Percentiles rank a stretch among this genome's conserved stretches.
Evolutionary conservation across 331 rosid species (phyloP).

Genomic region (Acacia pycnantha): DNA sequence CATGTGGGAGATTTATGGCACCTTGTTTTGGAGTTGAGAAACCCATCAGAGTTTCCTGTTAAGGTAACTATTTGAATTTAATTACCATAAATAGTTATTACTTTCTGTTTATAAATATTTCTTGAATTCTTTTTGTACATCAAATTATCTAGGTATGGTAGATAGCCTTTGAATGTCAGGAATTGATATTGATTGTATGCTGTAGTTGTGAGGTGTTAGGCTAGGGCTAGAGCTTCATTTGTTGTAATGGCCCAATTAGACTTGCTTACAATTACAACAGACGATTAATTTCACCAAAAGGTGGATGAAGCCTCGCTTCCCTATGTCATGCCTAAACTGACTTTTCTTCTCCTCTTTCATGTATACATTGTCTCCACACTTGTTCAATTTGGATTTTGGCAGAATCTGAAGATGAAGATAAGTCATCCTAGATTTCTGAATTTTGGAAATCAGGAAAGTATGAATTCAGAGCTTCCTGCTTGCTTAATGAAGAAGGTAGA

Average conservation of each 20-base stretch:
- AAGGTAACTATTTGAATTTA: slow-evolving; percentile 55
- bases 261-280: neutral
- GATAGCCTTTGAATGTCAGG: neutral
- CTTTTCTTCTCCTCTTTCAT: slow-evolving; percentile 25
- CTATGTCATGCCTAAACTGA: slow-evolving; percentile 15
- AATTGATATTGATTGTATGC: neutral
- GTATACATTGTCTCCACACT: slow-evolving; percentile 21
- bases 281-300: slow-evolving; percentile 10
- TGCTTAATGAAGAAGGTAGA: slow-evolving; percentile 59
- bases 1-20: slow-evolving; percentile 75
- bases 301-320: slow-evolving; percentile 17
- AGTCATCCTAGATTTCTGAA: slow-evolving; percentile 83
- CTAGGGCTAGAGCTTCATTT: neutral
- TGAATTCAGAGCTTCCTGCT: slow-evolving; percentile 64
- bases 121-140: neutral
- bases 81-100: neutral
- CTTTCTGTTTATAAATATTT: neutral
- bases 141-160: neutral
- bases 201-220: neutral
- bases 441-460: slow-evolving; percentile 63
- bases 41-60: slow-evolving; percentile 71
- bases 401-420: slow-evolving; percentile 94
- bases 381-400: slow-evolving; percentile 36
- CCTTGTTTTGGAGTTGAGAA: slow-evolving; percentile 81
- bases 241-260: slow-evolving; percentile 5